These are phyloP conservation scores for Lolium perenne DNA, from an alignment of 176 grass and related monocot genomes.

Conservation along the genomic window DNA sequence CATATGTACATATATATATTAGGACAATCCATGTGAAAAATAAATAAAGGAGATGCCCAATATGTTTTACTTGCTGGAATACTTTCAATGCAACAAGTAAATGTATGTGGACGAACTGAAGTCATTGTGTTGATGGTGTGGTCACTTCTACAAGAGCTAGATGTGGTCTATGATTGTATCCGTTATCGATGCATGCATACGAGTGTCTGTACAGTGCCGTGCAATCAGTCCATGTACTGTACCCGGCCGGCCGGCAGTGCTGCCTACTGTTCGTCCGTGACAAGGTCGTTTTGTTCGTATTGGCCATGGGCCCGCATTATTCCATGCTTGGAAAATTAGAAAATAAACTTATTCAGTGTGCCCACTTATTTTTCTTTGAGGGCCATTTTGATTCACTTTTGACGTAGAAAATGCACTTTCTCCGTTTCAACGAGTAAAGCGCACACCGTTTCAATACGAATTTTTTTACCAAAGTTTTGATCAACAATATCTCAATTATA, in stretches of 20 bases:
- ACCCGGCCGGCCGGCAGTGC: slow-evolving; percentile 16
- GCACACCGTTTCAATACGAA: too few relatives aligned
- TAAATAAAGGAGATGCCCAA: not conserved
- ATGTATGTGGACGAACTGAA: not conserved
- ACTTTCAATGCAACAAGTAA: not conserved
- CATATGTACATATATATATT: not conserved
- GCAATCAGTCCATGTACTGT: slow-evolving; percentile 59
- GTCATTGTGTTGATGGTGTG: not conserved
- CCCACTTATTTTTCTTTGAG: not conserved
- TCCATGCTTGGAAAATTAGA: slow-evolving; percentile 27
- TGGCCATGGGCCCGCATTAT: slow-evolving; percentile 51
- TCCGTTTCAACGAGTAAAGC: too few relatives aligned
- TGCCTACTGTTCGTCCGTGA: slow-evolving; percentile 60
- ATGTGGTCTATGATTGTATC: slow-evolving; percentile 25
- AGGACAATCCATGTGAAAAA: not conserved
- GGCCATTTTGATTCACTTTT: not conserved
- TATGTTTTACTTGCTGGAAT: not conserved
- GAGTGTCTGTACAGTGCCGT: slow-evolving; percentile 44
- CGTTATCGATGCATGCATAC: slow-evolving; percentile 27
- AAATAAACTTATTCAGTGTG: too few relatives aligned
- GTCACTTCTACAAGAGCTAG: slow-evolving; percentile 15
- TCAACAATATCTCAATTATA: too few relatives aligned
- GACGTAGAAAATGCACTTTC: not conserved
- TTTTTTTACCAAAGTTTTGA: too few relatives aligned
- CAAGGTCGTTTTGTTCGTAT: slow-evolving; percentile 51